Evolutionary conservation across 345 rosid genomes (phyloP).

Genomic region (Camelina hispida): DNA sequence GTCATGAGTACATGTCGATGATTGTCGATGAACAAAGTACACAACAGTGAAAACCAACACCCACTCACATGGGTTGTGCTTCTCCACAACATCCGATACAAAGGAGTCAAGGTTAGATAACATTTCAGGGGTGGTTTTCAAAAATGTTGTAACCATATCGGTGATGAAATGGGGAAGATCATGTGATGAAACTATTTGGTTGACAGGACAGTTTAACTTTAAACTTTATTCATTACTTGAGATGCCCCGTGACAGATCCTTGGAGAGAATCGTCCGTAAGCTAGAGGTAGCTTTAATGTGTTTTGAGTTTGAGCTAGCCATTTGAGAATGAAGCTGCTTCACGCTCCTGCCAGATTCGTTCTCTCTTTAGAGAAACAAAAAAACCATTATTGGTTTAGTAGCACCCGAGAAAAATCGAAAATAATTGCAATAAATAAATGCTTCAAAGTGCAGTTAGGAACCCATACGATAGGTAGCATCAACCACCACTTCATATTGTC

Average conservation of each 20-base stretch:
- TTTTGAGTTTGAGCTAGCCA: neutral
- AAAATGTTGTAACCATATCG: conserved; percentile 22
- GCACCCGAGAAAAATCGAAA: neutral
- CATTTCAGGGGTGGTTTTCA: neutral
- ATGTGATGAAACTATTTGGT: conserved; percentile 2
- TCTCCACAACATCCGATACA: conserved; percentile 6
- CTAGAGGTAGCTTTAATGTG: conserved; percentile 13
- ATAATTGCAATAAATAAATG: conserved; percentile 11
- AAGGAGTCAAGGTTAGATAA: neutral
- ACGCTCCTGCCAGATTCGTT: conserved; percentile 23
- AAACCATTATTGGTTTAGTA: neutral
- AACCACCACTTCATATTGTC: neutral
- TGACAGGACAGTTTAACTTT: neutral
- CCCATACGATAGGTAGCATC: neutral
- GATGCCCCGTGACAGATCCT: conserved; percentile 18
- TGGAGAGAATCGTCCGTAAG: conserved; percentile 12
- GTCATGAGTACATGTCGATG: conserved; percentile 35
- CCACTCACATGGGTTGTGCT: conserved; percentile 32
- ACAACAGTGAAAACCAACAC: conserved; percentile 16
- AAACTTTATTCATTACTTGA: neutral
- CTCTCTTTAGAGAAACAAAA: conserved; percentile 24
- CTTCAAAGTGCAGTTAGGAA: conserved; percentile 8
- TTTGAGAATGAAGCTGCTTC: conserved; percentile 26
- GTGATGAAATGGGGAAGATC: conserved; percentile 7
- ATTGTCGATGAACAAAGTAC: conserved; percentile 40